Evolutionary conservation across 1,284 basidiomycete species (phyloP).

Genomic region (Rhodofomes roseus): DNA sequence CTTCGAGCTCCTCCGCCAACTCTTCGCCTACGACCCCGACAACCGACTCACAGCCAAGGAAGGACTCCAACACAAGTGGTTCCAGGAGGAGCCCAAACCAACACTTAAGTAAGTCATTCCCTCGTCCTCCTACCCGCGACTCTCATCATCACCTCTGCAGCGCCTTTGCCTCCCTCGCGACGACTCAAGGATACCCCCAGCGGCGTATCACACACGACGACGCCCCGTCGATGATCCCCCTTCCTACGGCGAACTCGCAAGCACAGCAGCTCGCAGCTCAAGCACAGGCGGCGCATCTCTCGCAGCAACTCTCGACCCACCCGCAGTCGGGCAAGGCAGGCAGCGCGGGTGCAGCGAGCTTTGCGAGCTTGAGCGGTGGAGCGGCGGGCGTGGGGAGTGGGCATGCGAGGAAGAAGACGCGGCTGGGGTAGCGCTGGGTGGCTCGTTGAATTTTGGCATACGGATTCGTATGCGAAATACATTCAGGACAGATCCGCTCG

Average conservation of each 20-base stretch:
- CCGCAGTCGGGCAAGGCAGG: constrained; percentile 46
- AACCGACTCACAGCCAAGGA: constrained; percentile 81
- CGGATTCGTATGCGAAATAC: no score
- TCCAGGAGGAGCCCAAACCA: constrained; percentile 72
- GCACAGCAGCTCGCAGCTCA: constrained; percentile 35
- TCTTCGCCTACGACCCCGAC: constrained; percentile 92
- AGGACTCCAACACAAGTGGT: constrained; percentile 81
- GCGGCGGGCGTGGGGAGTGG: constrained; percentile 31
- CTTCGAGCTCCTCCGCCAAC: constrained; percentile 78
- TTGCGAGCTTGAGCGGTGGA: constrained; percentile 48
- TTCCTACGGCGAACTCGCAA: constrained; percentile 38
- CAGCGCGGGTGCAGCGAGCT: constrained; percentile 43
- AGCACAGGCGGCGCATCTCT: constrained; percentile 33
- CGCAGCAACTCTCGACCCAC: constrained; percentile 27
- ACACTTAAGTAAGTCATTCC: constrained; percentile 59
- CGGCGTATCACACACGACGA: constrained; percentile 76
- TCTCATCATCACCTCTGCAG: constrained; percentile 31
- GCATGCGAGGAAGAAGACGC: constrained; percentile 42
- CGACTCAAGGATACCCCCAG: constrained; percentile 64
- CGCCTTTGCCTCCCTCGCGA: constrained; percentile 53
- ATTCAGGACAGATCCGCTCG: no score
- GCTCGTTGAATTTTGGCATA: neutral
- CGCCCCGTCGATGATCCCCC: constrained; percentile 72
- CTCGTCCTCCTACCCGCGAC: neutral
- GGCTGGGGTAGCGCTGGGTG: constrained; percentile 31